These are phyloP conservation scores for Dendrocalamus sinicus DNA, from an alignment of 176 grass and related monocot genomes.

Conservation along the genomic window DNA sequence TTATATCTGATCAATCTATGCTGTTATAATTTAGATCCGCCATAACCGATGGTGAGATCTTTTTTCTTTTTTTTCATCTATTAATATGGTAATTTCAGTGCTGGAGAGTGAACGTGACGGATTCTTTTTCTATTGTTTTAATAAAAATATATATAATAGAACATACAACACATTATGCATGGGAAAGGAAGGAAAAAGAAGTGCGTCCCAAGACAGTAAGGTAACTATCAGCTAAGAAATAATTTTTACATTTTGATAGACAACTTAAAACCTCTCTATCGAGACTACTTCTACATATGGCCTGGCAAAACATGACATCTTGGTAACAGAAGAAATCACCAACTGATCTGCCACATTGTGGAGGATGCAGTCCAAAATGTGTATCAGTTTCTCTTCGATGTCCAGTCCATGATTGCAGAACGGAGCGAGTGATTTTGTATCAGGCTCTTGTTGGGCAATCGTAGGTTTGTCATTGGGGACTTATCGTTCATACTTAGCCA, in stretches of 20 bases:
- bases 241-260: background rate
- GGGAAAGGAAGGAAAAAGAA: slow-evolving; percentile 10
- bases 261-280: slow-evolving; percentile 11
- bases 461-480: slow-evolving; percentile 82
- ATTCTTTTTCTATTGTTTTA: no score
- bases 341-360: background rate
- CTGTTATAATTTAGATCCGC: no score
- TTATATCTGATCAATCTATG: no score
- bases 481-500: slow-evolving; percentile 76
- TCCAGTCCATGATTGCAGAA: slow-evolving; percentile 86
- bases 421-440: slow-evolving; percentile 84
- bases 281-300: background rate
- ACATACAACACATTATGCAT: slow-evolving; percentile 6
- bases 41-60: no score
- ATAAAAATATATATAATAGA: no score
- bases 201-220: background rate
- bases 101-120: no score
- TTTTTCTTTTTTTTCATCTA: no score
- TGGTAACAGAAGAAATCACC: background rate
- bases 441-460: slow-evolving; percentile 58
- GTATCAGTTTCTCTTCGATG: slow-evolving; percentile 43
- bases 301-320: background rate
- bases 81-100: no score
- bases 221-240: background rate
- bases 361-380: background rate